Percentiles rank a stretch among this genome's conserved stretches.
phyloP scores from a whole-genome alignment of 1,139 yeast genomes.

The Blastobotrys apis region DNA sequence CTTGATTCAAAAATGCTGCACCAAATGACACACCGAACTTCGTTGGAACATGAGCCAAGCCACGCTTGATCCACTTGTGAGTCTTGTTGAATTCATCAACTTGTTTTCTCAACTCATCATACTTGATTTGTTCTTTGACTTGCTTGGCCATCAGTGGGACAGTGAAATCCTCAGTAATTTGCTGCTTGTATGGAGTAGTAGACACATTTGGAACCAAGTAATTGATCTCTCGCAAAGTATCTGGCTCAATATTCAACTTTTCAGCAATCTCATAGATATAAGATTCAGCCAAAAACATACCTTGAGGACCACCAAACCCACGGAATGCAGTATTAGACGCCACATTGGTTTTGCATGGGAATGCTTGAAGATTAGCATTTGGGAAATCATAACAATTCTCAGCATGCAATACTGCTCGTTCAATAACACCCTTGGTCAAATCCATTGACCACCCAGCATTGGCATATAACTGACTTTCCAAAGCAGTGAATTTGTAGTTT shows the following conservation, averaged over 20 bases:
- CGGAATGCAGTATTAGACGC: constrained; percentile 47
- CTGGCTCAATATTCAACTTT: constrained; percentile 38
- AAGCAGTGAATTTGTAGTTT: constrained; percentile 39
- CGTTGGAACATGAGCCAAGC: constrained; percentile 43
- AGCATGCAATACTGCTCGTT: constrained; percentile 42
- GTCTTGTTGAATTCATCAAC: constrained; percentile 39
- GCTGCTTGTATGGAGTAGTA: constrained; percentile 41
- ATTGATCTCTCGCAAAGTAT: constrained; percentile 37
- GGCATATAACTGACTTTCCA: constrained; percentile 39
- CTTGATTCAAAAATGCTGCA: constrained; percentile 43
- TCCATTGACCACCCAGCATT: constrained; percentile 48
- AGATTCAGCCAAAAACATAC: constrained; percentile 42
- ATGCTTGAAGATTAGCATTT: constrained; percentile 37
- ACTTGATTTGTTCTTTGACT: constrained; percentile 36
- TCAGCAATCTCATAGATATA: constrained; percentile 41
- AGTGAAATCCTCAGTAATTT: constrained; percentile 41
- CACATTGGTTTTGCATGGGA: constrained; percentile 42
- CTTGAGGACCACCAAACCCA: constrained; percentile 49
- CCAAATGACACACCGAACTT: constrained; percentile 47
- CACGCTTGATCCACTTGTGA: constrained; percentile 44
- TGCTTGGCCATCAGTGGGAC: constrained; percentile 37
- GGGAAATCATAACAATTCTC: constrained; percentile 44
- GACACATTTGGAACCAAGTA: constrained; percentile 35
- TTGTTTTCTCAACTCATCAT: constrained; percentile 34
- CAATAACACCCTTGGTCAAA: constrained; percentile 44